Evolutionary conservation across 2,329 filamentous ascomycete genomes (phyloP), one percentile per base, ranked within the genome.

Genomic region (Xylariaceae sp.): DNA sequence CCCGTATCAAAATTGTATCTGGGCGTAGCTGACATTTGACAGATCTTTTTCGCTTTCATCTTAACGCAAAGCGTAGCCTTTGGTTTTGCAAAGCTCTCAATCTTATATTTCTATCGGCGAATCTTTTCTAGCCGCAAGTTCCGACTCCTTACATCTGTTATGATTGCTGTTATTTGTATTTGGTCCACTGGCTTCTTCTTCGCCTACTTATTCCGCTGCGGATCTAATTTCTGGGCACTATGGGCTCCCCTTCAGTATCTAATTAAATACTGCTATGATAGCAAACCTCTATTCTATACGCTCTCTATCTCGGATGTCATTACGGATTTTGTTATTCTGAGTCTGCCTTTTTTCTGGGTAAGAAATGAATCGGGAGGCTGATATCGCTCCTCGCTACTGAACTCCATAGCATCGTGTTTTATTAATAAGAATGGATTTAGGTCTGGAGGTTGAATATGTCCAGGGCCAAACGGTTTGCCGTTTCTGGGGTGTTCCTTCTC

Each of bases 71-170:
- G 7, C 23, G 2, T 50, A 15, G 51, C 45, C 1, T 58, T 58
- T 27, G 55, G 50, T 11, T 7, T 49, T 6, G 55, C 40, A 10
- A 58, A 58, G 39, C 55, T 58, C 20, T 58, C 50, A 2, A 24
- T 58, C 41, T 27, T 58, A 13, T 54, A 27, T 16, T 49, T 55
- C 42, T 58, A 58, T 18, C 32, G 55, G 6, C 55, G 55, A n/a
- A 58, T 58, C 21, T 58, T 58, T 30, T 24, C n/a, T 7, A 49
- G 13, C 3, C 21, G n/a, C 6, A 16, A 26, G 6, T 58, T 58
- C 26, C 37, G 24, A 2, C 26, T 21, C 20, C 24, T 58, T n/a
- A 50, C 27, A 6, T 33, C 21, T 1, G 20, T 32, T 6, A 30
- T 51, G 15, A 55, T 54, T 21, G 36, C 40, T 3, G 6, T 55